Percentiles rank a stretch among this genome's conserved stretches.
Evolutionary conservation across 345 rosid species (phyloP).

Genomic region (Populus alba): DNA sequence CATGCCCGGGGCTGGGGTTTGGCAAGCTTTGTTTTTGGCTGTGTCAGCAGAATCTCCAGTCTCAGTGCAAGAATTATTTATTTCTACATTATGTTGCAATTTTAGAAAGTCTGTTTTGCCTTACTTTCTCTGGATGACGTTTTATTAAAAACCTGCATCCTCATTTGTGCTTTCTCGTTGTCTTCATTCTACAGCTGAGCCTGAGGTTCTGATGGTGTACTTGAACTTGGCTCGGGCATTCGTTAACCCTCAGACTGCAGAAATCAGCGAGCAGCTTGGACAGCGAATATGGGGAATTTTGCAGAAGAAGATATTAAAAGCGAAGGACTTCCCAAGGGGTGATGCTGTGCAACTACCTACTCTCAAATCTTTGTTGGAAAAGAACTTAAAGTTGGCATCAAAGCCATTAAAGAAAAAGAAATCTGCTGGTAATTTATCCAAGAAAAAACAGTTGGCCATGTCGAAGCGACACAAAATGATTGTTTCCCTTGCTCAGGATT

Average conservation of each 20-base stretch:
- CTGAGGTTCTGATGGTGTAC: constrained; percentile 83
- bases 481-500: constrained; percentile 63
- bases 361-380: constrained; percentile 68
- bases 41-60: background rate
- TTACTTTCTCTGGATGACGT: background rate
- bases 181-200: constrained; percentile 49
- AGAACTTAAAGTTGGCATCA: constrained; percentile 74
- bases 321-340: constrained; percentile 65
- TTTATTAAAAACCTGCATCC: background rate
- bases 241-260: constrained; percentile 66
- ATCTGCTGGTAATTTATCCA: constrained; percentile 50
- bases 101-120: background rate
- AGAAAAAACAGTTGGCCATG: constrained; percentile 70
- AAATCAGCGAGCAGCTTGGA: constrained; percentile 82
- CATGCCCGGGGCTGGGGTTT: background rate
- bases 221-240: constrained; percentile 73
- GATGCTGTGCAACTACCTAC: constrained; percentile 48
- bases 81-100: background rate
- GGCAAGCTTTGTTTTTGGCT: background rate
- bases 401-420: constrained; percentile 87
- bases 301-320: constrained; percentile 84
- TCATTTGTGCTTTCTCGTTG: constrained; percentile 3
- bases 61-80: constrained; percentile 1
- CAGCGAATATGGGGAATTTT: constrained; percentile 93
- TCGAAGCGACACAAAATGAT: constrained; percentile 72